Evolutionary conservation across 371 early-diverging fungal genomes (phyloP), one percentile per base, ranked within the genome.

Genomic region (Synchytrium microbalum): DNA sequence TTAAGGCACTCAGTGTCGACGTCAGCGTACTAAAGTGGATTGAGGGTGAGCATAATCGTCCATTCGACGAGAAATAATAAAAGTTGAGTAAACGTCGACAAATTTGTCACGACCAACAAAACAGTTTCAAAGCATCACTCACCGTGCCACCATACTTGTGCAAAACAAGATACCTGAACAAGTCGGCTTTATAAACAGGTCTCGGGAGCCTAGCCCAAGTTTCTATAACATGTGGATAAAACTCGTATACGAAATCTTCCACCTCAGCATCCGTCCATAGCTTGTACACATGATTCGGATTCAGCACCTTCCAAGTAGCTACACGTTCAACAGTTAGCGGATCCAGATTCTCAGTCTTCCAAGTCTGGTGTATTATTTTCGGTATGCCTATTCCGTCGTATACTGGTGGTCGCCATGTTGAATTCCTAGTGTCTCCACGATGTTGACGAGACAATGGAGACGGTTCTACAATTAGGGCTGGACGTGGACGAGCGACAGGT

Each of bases 181-280:
- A 16, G 31, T 64, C 64, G 0, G 65, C 65, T 13, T 29, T 23
- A 28, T 46, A 28, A 10, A 64, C 66, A 19, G 8, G 13, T 3
- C 52, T 32, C 1, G 61, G 61, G 8, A 61, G 13, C 3, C n/a
- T 14, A 51, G 14, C 51, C 14, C 14, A 51, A 14, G n/a, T 51
- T 51, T 14, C n/a, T 51, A 57, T 54, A 60, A 14, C 14, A 51
- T 51, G 51, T 14, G 51, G 66, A 26, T 19, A 16, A 10, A 33
- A 26, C 38, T 28, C 5, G 16, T 31, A 33, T 24, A 65, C 62
- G 24, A 65, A 54, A 1, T 53, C 55, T 32, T 30, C 24, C 2
- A n/a, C 25, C 27, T 65, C 66, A 23, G 19, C 55, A 56, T 65
- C 66, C 51, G 66, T 54, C 66, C 66, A 65, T 26, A 65, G 5